Conservation (phyloP, 108 stramenopile species). For the Skeletonema grethae region DNA sequence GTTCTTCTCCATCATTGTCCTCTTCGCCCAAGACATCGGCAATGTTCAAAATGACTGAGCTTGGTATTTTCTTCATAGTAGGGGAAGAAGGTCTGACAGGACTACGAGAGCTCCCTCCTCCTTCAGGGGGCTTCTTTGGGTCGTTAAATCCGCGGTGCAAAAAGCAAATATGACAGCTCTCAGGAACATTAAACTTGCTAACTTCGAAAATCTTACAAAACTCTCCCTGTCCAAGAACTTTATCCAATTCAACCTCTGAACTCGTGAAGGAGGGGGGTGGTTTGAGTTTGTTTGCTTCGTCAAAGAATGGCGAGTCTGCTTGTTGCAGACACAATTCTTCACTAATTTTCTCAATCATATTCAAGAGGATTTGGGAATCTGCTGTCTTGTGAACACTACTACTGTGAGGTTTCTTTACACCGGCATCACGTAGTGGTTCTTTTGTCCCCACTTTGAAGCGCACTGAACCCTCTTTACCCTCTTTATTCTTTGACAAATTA, state of each 20-base stretch:
- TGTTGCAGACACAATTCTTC: conserved; percentile 31
- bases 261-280: conserved; percentile 31
- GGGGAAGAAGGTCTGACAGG: neutral
- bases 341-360: conserved; percentile 19
- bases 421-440: neutral
- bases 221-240: conserved; percentile 61
- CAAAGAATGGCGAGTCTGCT: conserved; percentile 36
- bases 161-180: conserved; percentile 48
- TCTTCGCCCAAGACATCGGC: neutral
- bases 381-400: conserved; percentile 15
- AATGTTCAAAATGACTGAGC: neutral
- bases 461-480: neutral
- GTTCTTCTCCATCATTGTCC: neutral
- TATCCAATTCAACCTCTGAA: conserved; percentile 51
- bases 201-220: conserved; percentile 68
- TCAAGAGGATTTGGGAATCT: conserved; percentile 19
- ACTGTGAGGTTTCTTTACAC: neutral
- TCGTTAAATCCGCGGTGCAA: conserved; percentile 37
- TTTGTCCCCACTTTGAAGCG: neutral
- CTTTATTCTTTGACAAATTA: neutral
- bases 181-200: conserved; percentile 25
- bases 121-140: conserved; percentile 28
- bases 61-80: neutral
- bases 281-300: neutral
- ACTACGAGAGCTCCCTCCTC: neutral